Evolutionary conservation across 148 eudicot genomes (phyloP).

Genomic region (Spergularia marina): DNA sequence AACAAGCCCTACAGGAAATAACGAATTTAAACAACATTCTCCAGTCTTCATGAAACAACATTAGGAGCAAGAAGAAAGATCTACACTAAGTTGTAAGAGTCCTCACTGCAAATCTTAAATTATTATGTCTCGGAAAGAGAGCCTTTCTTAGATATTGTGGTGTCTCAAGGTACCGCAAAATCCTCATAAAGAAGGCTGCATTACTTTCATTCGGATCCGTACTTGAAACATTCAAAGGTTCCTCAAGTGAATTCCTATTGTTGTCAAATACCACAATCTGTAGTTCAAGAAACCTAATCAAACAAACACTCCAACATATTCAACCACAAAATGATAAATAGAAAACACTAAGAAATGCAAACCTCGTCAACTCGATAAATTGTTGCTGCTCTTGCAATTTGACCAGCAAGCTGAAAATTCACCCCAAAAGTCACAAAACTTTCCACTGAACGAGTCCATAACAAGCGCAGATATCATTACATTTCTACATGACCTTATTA

Average conservation of each 20-base stretch:
- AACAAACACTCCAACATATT: conserved; percentile 3
- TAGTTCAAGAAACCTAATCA: conserved; percentile 13
- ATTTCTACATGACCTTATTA: neutral
- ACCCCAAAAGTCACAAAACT: conserved; percentile 6
- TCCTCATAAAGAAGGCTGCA: conserved; percentile 74
- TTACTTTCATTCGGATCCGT: conserved; percentile 67
- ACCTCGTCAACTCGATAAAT: conserved; percentile 95
- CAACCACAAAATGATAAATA: neutral
- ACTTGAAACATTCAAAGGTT: conserved; percentile 33
- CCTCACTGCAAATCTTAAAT: conserved; percentile 83
- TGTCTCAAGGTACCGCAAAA: conserved; percentile 83
- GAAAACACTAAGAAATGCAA: neutral
- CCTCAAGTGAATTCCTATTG: conserved; percentile 40
- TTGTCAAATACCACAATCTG: conserved; percentile 89
- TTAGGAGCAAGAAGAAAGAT: neutral
- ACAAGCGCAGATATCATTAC: neutral
- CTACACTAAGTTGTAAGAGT: conserved; percentile 8
- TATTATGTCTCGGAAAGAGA: conserved; percentile 65
- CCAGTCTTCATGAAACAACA: neutral
- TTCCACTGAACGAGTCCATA: neutral
- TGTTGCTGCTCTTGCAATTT: conserved; percentile 96
- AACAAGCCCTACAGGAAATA: conserved; percentile 63
- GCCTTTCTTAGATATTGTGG: conserved; percentile 86
- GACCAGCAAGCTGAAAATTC: conserved; percentile 76
- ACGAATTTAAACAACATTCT: neutral